Percentiles rank a stretch among this genome's conserved stretches.
Evolutionary conservation across 495 filamentous ascomycete species (phyloP).

Genomic region (Rhizodiscina lignyota): DNA sequence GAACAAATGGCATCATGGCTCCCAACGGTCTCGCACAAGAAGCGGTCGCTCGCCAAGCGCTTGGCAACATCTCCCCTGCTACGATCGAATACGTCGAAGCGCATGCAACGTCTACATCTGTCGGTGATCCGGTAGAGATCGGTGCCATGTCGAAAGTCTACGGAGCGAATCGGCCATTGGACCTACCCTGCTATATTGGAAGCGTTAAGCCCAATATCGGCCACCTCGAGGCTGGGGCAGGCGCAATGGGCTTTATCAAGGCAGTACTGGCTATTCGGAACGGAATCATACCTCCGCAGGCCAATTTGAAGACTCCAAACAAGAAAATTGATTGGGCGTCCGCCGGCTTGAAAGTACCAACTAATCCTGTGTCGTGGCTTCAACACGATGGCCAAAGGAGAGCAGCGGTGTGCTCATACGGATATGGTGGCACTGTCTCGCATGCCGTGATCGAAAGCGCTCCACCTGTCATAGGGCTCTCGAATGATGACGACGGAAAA

Average conservation of each 20-base stretch:
- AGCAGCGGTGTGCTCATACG: conserved; percentile 27
- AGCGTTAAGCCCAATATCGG: conserved; percentile 28
- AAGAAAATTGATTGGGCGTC: conserved; percentile 15
- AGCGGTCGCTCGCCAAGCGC: conserved; percentile 5
- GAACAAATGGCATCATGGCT: conserved; percentile 9
- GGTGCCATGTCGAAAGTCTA: conserved; percentile 18
- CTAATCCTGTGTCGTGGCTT: conserved; percentile 9
- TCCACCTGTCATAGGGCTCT: not conserved
- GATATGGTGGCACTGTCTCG: conserved; percentile 27
- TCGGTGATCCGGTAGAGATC: conserved; percentile 28
- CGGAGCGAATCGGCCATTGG: conserved; percentile 3
- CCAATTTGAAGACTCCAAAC: conserved; percentile 21
- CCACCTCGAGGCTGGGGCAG: conserved; percentile 29
- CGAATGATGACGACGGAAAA: not conserved
- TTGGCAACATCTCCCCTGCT: conserved; percentile 9
- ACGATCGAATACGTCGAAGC: conserved; percentile 26
- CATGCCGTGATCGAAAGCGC: conserved; percentile 24
- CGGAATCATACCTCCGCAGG: conserved; percentile 19
- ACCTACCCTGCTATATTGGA: conserved; percentile 16
- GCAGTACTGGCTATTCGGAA: conserved; percentile 19
- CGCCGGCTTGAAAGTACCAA: conserved; percentile 11
- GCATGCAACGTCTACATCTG: conserved; percentile 26
- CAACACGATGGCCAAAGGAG: conserved; percentile 6
- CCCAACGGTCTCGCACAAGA: conserved; percentile 8
- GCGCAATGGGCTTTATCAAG: conserved; percentile 25